Base-by-base conservation (phyloP, 2,329 filamentous ascomycete species). In the Pseudogymnoascus sp. region DNA sequence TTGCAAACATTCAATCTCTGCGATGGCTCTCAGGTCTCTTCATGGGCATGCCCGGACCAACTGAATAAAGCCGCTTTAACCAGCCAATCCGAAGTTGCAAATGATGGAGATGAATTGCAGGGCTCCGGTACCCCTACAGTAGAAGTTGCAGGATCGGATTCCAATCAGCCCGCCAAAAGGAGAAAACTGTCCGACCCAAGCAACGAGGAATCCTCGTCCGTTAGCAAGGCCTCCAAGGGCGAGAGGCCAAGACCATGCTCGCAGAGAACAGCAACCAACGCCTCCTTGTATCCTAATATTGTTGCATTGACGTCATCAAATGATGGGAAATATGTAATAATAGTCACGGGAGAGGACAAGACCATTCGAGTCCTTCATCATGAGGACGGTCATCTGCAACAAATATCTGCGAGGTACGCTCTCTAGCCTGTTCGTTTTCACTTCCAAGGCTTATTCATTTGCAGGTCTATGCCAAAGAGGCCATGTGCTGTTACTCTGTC, bases 291-390 rank as follows among this genome's bases (percentile, higher is more conserved):
- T 63, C 82, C 87, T 4, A 85, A 87, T 68, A 82, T 97, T 60
- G 87, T 86, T 62, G 83, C 87, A 64, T 71, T 97, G 65, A 78
- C 82, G 20, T 75, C 82, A 28, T 87, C 90, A 0, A 73, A 78
- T 12, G 79, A 89, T 66, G 84, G 86, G 12, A 79, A 82, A 41
- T 79, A 96, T 74, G 73, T 95, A 18, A 77, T 96, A 41, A 89
- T 86, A 20, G 84, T 95, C 30, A 96, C 92, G 7, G 87, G 84
- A n/a, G 90, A 96, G 69, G 94, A 97, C 78, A 99, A 99, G 77
- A 86, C 83, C 58, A 81, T 99, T 39, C 89, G 90, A 73, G 90
- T 97, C 0, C 90, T 97, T 71, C 79, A 85, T 66, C 79, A 92
- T 63, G 80, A 84, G 2, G 74, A 81, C 59, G 88, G 86, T 1